These are phyloP conservation scores for Diaporthe australafricana DNA, from an alignment of 2,329 filamentous ascomycete species.

Conservation along the genomic window DNA sequence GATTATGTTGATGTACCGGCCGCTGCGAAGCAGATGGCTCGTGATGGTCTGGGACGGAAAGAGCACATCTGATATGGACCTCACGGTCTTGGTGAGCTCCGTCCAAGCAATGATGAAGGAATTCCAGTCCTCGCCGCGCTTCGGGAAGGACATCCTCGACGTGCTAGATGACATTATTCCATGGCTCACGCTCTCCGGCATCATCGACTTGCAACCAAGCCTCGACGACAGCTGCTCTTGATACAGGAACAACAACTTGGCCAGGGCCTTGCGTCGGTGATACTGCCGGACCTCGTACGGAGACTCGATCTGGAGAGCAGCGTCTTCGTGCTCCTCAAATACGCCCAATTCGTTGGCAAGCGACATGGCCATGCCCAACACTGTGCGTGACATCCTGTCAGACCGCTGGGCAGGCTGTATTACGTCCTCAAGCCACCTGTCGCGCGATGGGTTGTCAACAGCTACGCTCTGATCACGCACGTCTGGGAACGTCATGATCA, in stretches of 20 bases:
- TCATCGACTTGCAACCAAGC: constrained; percentile 7
- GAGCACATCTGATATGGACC: neutral
- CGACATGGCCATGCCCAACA: neutral
- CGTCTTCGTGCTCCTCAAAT: neutral
- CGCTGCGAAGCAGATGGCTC: neutral
- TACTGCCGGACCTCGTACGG: neutral
- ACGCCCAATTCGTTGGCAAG: neutral
- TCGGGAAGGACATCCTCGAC: neutral
- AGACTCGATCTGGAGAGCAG: neutral
- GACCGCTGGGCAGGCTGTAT: constrained; percentile 4
- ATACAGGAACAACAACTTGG: neutral
- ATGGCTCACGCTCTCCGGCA: neutral
- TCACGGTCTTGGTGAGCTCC: neutral
- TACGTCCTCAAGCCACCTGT: constrained; percentile 7
- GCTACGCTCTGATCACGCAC: neutral
- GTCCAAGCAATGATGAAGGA: neutral
- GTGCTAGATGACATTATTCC: neutral
- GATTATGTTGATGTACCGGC: neutral
- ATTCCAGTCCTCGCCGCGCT: neutral
- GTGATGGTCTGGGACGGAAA: neutral
- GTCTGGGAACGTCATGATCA: neutral
- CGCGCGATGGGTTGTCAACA: neutral
- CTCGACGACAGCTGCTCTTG: constrained; percentile 10
- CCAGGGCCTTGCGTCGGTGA: neutral
- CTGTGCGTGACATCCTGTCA: neutral